Base-by-base conservation (phyloP, 306 rosid genomes). In the Fragaria iinumae region DNA sequence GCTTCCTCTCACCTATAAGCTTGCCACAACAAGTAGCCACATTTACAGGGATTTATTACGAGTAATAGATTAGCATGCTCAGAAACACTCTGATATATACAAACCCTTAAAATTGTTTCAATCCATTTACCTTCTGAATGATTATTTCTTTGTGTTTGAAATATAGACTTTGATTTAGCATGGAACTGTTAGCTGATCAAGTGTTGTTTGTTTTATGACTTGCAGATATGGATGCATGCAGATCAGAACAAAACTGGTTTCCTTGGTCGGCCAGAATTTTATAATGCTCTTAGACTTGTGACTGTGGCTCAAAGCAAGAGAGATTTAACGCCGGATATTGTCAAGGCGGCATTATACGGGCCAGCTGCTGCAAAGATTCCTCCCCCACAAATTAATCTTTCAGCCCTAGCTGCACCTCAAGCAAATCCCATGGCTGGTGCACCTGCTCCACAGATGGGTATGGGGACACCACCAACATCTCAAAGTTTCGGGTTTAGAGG, bases 261-360 rank as follows among this genome's bases (percentile, higher is more conserved):
- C 83, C 97, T 94, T 69, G 92, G 96, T 67, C 90, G 97, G 41
- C 65, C 82, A 2, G 98, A 92, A 79, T 94, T 94, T 84, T 94
- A 77, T 77, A 94, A 94, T 87, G 98, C 96, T 79, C 89, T 94
- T 76, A 92, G 84, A 87, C 90, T 94, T 74, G 96, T 92, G 20
- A 94, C 98, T 50, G 98, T 92, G 50, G 97, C 98, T 59, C 98
- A 94, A 84, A 94, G 97, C 82, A 92, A 89, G 89, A 88, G 98
- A 66, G 92, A 94, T 4, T 84, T 94, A 74, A 92, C 96, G 0
- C 95, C 96, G 17, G 97, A 95, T 44, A 89, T 92, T 49, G 98
- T 95, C 32, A 90, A 92, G 67, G 98, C 93, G 4, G 98, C 98
- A 11, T 81, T 95, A 17, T 92, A 81, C 67, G 89, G 96, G 76